Conservation (phyloP, 331 rosid species). For the Rosa hybrid region DNA sequence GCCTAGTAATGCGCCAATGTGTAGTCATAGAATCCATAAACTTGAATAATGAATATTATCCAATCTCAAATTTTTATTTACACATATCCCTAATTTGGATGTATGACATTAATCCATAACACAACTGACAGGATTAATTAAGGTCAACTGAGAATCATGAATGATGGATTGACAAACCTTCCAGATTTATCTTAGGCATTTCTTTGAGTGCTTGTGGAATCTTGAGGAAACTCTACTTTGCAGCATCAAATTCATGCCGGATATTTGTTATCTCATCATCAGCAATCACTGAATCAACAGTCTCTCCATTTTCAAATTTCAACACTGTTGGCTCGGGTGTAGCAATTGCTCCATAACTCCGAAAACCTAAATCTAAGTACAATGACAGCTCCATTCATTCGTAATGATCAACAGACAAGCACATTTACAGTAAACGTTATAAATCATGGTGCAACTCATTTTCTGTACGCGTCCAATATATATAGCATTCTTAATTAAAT, state of each 20-base stretch:
- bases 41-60: conserved; percentile 57
- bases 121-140: neutral
- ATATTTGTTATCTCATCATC: conserved; percentile 52
- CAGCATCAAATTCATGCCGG: conserved; percentile 66
- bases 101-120: conserved; percentile 14
- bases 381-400: neutral
- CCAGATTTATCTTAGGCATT: conserved; percentile 82
- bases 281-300: neutral
- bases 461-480: no score
- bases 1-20: conserved; percentile 82
- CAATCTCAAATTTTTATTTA: conserved; percentile 76
- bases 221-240: conserved; percentile 58
- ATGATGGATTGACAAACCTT: conserved; percentile 42
- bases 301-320: conserved; percentile 26
- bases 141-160: neutral
- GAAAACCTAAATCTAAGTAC: conserved; percentile 48
- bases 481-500: no score
- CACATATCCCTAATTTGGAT: conserved; percentile 69
- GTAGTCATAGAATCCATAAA: conserved; percentile 94
- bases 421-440: neutral
- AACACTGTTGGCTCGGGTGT: conserved; percentile 22
- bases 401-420: neutral
- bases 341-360: conserved; percentile 37
- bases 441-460: no score
- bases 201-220: conserved; percentile 61